phyloP scores from a whole-genome alignment of 495 filamentous ascomycete species.

The Penicillium malachiteum region DNA sequence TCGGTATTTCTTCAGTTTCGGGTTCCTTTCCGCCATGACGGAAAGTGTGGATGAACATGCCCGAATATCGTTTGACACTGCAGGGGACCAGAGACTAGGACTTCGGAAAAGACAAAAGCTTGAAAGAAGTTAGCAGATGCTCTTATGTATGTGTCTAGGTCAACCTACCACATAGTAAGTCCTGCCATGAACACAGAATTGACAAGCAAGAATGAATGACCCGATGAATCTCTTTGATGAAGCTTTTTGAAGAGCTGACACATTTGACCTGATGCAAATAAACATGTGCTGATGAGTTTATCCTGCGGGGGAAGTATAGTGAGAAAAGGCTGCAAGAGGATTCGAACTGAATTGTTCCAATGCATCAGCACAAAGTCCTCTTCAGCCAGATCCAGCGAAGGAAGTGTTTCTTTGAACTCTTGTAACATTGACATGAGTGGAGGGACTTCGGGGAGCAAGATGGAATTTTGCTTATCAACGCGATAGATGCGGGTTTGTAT shows the following conservation, averaged over 20 bases:
- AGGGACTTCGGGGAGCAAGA: conserved; percentile 27
- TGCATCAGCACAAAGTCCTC: conserved; percentile 42
- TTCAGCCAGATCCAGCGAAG: conserved; percentile 25
- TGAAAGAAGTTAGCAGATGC: conserved; percentile 6
- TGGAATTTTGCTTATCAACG: conserved; percentile 29
- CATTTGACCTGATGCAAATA: conserved; percentile 37
- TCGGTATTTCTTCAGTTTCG: conserved; percentile 39
- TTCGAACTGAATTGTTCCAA: conserved; percentile 39
- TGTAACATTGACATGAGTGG: conserved; percentile 31
- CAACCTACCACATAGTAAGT: conserved; percentile 37
- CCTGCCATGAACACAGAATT: conserved; percentile 45
- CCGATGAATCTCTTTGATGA: conserved; percentile 37
- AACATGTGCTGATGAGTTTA: conserved; percentile 27
- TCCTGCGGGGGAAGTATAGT: conserved; percentile 30
- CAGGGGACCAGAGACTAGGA: conserved; percentile 36
- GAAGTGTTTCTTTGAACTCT: conserved; percentile 29
- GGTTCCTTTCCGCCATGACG: conserved; percentile 45
- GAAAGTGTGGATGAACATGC: conserved; percentile 42
- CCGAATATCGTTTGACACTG: conserved; percentile 39
- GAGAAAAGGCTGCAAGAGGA: conserved; percentile 43
- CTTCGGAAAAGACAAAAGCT: conserved; percentile 28
- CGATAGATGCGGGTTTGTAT: conserved; percentile 43
- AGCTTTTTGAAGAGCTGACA: conserved; percentile 45
- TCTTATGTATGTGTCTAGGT: neutral
- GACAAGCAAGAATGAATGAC: conserved; percentile 41